phyloP scores from a whole-genome alignment of 345 rosid species.

The Sonneratia alba region DNA sequence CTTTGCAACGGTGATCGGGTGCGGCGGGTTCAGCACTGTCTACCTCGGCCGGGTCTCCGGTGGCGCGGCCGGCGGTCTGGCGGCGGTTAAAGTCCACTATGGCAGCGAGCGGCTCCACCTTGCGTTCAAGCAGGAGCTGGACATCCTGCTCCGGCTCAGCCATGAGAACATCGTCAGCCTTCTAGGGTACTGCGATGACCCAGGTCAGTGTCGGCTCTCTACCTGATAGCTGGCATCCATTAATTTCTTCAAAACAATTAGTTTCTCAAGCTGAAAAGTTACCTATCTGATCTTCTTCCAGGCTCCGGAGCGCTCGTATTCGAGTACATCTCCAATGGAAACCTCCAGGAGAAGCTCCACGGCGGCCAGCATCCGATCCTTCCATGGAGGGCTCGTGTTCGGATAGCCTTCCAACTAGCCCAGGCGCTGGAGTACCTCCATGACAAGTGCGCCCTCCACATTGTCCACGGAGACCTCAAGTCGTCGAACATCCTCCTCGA shows the following conservation, averaged over 20 bases:
- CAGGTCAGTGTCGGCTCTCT: slow-evolving; percentile 24
- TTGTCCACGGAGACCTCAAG: slow-evolving; percentile 80
- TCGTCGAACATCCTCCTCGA: slow-evolving; percentile 71
- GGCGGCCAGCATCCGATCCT: slow-evolving; percentile 19
- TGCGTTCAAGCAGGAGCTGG: slow-evolving; percentile 61
- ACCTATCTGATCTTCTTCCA: background rate
- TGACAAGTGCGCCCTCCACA: slow-evolving; percentile 55
- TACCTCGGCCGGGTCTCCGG: slow-evolving; percentile 12
- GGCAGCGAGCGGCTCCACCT: slow-evolving; percentile 48
- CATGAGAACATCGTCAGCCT: slow-evolving; percentile 67
- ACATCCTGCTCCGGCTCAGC: slow-evolving; percentile 48
- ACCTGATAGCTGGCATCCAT: too few species aligned
- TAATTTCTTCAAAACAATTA: too few species aligned
- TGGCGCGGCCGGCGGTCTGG: background rate
- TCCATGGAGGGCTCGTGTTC: slow-evolving; percentile 50
- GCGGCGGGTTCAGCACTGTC: slow-evolving; percentile 19
- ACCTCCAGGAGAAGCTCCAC: slow-evolving; percentile 58
- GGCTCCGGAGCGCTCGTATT: slow-evolving; percentile 56
- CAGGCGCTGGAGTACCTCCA: slow-evolving; percentile 69
- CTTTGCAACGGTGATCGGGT: slow-evolving; percentile 12
- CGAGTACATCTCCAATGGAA: slow-evolving; percentile 60
- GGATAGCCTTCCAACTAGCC: slow-evolving; percentile 58
- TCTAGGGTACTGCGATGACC: slow-evolving; percentile 57
- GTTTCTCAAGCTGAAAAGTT: background rate
- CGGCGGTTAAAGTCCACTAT: slow-evolving; percentile 7